Evolutionary conservation across 495 filamentous ascomycete species (phyloP), one percentile per base, ranked within the genome.

Genomic region (Penicillium argentinense): DNA sequence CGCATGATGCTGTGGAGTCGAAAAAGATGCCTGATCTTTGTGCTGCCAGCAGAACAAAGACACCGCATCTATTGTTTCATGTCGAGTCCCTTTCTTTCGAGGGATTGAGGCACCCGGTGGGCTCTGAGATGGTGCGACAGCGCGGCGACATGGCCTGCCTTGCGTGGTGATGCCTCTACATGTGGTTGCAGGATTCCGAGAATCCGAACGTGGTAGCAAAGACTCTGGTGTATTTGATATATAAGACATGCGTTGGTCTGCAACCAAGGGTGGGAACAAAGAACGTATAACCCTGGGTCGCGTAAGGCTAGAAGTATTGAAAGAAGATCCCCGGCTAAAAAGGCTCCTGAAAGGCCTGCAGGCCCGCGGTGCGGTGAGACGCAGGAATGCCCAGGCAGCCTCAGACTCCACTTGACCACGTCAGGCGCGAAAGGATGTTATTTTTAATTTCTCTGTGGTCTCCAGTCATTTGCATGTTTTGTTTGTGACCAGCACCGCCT

Each of bases 1-100:
- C 13, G 39, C 37, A 16, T 43, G 48, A 37, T 44, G 42, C 25
- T 13, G 42, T 41, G 49, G 39, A 19, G 18, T 13, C 0, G 45
- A 43, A 2, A 53, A 53, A 5, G 57, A 66, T 16, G 89, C 89
- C 64, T 98, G 93, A 48, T 95, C 89, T 54, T 88, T 89, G 67
- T 98, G 93, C 59, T 95, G 87, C 85, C 89, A 95, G 75, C 93
- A 98, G 62, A 89, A 98, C 43, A 79, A 82, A 22, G 76, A 76
- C 8, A 77, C 66, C 16, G 69, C 66, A 22, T 71, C 72, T 45
- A 54, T 18, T 56, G 42, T 33, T 12, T 70, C 60, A 38, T 73
- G 56, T 36, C 66, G 59, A 39, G 69, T 47, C 28, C 60, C 66
- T 54, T 72, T 63, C 56, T 69, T 64, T 47, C 57, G 62, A 17